Evolutionary conservation across 2,329 filamentous ascomycete genomes (phyloP).

Genomic region (Cytospora leucostoma): DNA sequence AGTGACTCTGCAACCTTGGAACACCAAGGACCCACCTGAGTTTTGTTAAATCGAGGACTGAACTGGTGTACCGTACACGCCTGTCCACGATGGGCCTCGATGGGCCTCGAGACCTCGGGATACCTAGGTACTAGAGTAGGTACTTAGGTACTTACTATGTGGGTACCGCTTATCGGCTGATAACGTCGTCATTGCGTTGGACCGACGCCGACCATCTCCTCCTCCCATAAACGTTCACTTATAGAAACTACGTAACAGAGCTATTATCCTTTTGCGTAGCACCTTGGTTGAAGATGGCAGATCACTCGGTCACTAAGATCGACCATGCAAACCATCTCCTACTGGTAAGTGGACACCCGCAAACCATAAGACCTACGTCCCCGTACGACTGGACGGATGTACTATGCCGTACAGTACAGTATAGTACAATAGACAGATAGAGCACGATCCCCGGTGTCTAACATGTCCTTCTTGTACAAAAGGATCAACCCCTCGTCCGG

Average conservation of each 20-base stretch:
- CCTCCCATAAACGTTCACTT: neutral
- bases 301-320: slow-evolving; percentile 65
- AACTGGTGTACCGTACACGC: no score
- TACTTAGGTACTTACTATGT: neutral
- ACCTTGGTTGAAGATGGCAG: slow-evolving; percentile 49
- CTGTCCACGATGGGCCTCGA: neutral
- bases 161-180: slow-evolving; percentile 17
- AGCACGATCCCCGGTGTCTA: neutral
- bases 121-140: no score
- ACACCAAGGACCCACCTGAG: no score
- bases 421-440: neutral
- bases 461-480: slow-evolving; percentile 17
- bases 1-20: no score
- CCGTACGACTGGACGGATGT: neutral
- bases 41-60: no score
- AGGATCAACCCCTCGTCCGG: slow-evolving; percentile 94
- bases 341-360: slow-evolving; percentile 53
- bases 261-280: neutral
- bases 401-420: neutral
- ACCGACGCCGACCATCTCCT: slow-evolving; percentile 8
- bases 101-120: no score
- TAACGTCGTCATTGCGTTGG: slow-evolving; percentile 14
- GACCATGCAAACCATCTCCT: slow-evolving; percentile 76
- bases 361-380: neutral
- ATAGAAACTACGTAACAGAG: neutral